phyloP scores from a whole-genome alignment of 169 alveolate species.

The Eimeria tenella region DNA sequence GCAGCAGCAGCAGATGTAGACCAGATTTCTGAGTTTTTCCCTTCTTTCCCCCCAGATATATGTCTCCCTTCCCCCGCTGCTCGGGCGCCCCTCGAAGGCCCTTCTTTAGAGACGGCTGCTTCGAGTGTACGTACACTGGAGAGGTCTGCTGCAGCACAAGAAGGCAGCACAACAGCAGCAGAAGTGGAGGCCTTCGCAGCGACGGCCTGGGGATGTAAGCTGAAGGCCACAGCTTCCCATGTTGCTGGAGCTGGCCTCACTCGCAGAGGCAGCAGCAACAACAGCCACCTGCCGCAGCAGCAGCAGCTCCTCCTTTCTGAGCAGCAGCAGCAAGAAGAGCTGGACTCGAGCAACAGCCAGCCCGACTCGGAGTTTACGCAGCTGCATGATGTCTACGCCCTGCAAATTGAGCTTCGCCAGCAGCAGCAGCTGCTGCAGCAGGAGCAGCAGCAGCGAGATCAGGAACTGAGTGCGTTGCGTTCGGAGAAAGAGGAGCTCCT shows the following conservation, averaged over 20 bases:
- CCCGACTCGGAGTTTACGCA: constrained; percentile 25
- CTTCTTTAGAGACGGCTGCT: not conserved
- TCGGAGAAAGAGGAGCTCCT: constrained; percentile 51
- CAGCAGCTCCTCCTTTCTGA: not conserved
- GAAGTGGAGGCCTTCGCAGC: not conserved
- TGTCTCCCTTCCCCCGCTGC: constrained; percentile 7
- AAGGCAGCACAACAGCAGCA: constrained; percentile 62
- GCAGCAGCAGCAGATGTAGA: constrained; percentile 8
- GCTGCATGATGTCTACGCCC: constrained; percentile 23
- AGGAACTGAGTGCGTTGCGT: constrained; percentile 23
- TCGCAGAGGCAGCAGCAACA: constrained; percentile 1
- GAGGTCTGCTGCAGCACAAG: constrained; percentile 34
- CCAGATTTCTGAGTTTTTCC: constrained; percentile 28
- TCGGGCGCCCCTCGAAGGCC: not conserved
- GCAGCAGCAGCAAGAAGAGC: constrained; percentile 43
- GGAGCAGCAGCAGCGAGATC: constrained; percentile 39
- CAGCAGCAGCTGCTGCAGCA: constrained; percentile 30
- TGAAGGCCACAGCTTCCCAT: not conserved
- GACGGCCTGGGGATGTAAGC: constrained; percentile 45
- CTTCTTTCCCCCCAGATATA: constrained; percentile 47
- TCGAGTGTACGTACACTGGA: constrained; percentile 50
- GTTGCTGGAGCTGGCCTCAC: not conserved
- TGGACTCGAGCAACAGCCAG: constrained; percentile 44
- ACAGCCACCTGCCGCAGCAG: constrained; percentile 50
- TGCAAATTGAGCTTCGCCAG: constrained; percentile 42